A percentile compares a stretch with the other conserved stretches of the same genome.
Evolutionary conservation across 2,329 filamentous ascomycete genomes (phyloP).

Genomic region (Aspergillus fischeri): DNA sequence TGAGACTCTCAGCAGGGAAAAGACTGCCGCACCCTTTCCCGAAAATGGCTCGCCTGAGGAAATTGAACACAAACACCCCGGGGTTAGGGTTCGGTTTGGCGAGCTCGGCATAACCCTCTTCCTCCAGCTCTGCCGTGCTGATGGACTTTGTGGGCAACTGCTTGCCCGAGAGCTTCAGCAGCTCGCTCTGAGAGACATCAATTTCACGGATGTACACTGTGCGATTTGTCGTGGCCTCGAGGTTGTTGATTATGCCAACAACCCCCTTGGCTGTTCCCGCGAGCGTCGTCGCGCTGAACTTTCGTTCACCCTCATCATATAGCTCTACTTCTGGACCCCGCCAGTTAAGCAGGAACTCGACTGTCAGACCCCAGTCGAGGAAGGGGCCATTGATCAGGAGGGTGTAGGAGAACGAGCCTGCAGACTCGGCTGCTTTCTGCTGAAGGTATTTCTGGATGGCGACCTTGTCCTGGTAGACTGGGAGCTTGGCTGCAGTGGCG

Average conservation of each 20-base stretch:
- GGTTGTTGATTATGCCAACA: conserved; percentile 46
- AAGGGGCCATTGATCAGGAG: conserved; percentile 29
- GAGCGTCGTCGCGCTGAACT: conserved; percentile 49
- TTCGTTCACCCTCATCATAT: conserved; percentile 48
- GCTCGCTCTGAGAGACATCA: neutral
- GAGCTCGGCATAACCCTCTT: neutral
- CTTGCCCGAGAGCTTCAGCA: neutral
- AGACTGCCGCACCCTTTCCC: conserved; percentile 29
- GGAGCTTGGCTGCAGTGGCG: conserved; percentile 18
- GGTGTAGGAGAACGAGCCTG: conserved; percentile 28
- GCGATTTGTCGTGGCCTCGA: conserved; percentile 52
- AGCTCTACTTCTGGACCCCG: conserved; percentile 36
- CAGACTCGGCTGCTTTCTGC: conserved; percentile 10
- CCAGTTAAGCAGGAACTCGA: conserved; percentile 44
- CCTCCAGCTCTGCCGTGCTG: neutral
- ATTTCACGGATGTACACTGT: conserved; percentile 26
- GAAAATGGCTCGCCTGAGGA: conserved; percentile 29
- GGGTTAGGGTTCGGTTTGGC: conserved; percentile 11
- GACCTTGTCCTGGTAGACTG: conserved; percentile 31
- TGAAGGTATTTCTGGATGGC: conserved; percentile 26
- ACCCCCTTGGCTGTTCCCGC: conserved; percentile 46
- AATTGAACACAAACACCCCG: conserved; percentile 20
- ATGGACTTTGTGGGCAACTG: neutral
- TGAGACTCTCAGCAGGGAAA: conserved; percentile 23
- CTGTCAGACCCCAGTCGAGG: conserved; percentile 29